A percentile compares a stretch with the other conserved stretches of the same genome.
Evolutionary conservation across 2,329 filamentous ascomycete species (phyloP).

Genomic region (Aureobasidium sp.): DNA sequence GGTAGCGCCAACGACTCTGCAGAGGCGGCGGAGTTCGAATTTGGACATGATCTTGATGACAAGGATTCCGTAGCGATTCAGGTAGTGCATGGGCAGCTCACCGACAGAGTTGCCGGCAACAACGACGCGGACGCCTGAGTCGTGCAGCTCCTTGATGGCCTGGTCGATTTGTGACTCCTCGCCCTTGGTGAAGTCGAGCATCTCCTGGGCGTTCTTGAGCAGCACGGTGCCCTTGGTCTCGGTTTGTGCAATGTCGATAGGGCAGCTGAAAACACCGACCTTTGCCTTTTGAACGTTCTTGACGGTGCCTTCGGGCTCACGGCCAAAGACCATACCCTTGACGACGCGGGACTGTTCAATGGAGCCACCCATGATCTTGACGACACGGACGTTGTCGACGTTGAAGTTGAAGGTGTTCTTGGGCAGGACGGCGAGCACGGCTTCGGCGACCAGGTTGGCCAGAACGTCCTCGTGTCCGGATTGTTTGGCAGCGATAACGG

Average conservation of each 20-base stretch:
- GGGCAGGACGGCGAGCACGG: constrained; percentile 75
- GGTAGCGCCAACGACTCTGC: constrained; percentile 91
- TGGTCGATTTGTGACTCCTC: constrained; percentile 89
- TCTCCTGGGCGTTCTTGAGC: constrained; percentile 94
- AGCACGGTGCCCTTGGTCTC: constrained; percentile 98
- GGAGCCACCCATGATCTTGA: constrained; percentile 98
- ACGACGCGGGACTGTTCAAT: constrained; percentile 90
- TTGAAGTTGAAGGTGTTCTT: constrained; percentile 97
- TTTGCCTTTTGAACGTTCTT: constrained; percentile 92
- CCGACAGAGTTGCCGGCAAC: constrained; percentile 90
- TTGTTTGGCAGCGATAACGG: constrained; percentile 94
- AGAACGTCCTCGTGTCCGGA: constrained; percentile 86
- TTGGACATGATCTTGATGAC: constrained; percentile 97
- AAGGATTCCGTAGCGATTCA: constrained; percentile 93
- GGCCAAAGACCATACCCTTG: constrained; percentile 96
- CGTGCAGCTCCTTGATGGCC: constrained; percentile 88
- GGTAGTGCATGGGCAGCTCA: constrained; percentile 92
- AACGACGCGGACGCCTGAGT: constrained; percentile 85
- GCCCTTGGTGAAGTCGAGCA: constrained; percentile 96
- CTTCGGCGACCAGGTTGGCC: constrained; percentile 77
- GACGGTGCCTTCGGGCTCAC: constrained; percentile 79
- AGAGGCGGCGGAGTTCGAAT: constrained; percentile 90
- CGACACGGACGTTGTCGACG: constrained; percentile 96
- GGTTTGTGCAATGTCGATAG: constrained; percentile 90
- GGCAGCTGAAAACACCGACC: constrained; percentile 93